A percentile compares a stretch with the other conserved stretches of the same genome.
Conservation (phyloP, 306 rosid genomes). For the Trichosanthes truncata region DNA sequence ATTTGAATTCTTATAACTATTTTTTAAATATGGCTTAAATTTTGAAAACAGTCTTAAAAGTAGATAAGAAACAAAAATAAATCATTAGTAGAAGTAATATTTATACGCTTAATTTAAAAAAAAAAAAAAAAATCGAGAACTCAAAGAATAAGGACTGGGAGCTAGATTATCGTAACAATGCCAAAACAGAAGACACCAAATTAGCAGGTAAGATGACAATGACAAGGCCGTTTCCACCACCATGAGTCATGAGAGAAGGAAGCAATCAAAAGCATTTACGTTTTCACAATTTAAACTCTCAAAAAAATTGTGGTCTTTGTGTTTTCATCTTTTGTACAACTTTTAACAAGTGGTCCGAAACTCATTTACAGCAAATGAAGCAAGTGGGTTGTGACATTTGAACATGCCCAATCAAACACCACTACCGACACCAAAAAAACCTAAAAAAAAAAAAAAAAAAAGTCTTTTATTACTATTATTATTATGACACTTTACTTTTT, state of each 20-base stretch:
- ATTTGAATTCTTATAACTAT: no score
- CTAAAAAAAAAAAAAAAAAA: neutral
- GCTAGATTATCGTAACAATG: no score
- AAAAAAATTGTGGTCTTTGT: neutral
- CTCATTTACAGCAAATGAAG: conserved; percentile 6
- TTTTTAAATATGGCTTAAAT: no score
- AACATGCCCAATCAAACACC: neutral
- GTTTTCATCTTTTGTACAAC: neutral
- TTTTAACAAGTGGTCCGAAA: neutral
- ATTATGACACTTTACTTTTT: neutral
- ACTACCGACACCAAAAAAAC: neutral
- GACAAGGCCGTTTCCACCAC: neutral
- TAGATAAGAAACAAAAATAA: no score
- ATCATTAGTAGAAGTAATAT: no score
- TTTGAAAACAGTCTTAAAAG: no score
- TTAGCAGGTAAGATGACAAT: neutral
- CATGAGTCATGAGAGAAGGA: neutral
- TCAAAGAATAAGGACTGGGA: no score
- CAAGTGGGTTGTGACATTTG: neutral
- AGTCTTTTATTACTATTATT: no score
- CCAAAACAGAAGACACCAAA: neutral
- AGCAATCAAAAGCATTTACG: neutral
- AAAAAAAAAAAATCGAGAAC: no score
- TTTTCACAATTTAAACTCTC: neutral
- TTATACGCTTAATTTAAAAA: no score